Conservation (phyloP, 2,329 filamentous ascomycete genomes). For the Cytospora chrysosperma region DNA sequence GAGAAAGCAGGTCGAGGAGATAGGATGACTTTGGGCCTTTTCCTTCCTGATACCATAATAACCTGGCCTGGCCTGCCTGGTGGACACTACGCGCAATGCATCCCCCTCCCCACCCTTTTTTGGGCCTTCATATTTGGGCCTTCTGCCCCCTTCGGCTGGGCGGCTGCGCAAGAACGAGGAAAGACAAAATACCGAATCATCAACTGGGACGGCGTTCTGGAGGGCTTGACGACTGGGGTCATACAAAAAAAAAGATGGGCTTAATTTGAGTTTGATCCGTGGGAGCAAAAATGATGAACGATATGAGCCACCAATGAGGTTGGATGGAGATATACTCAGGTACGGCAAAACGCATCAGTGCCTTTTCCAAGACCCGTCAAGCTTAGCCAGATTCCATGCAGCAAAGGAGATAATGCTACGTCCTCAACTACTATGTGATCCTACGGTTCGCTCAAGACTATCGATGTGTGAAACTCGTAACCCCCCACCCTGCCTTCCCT, state of each 20-base stretch:
- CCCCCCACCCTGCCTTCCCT: slow-evolving; percentile 1
- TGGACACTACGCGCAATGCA: background rate
- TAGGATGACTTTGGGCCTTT: background rate
- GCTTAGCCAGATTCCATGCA: slow-evolving; percentile 20
- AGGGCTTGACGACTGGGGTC: background rate
- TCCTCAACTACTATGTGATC: background rate
- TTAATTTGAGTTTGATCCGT: background rate
- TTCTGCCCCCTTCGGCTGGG: background rate
- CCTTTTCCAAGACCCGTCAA: slow-evolving; percentile 3
- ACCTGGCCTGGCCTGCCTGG: background rate
- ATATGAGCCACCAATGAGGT: background rate
- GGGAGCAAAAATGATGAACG: background rate
- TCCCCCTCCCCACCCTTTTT: no score
- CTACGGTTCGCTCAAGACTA: background rate
- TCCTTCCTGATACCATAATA: background rate
- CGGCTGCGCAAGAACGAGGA: background rate
- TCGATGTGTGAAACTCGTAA: background rate
- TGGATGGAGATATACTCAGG: slow-evolving; percentile 8
- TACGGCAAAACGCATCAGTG: slow-evolving; percentile 16
- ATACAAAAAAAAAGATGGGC: background rate
- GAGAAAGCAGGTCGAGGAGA: background rate
- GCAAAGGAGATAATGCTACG: background rate
- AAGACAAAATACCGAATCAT: background rate
- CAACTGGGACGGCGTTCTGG: background rate
- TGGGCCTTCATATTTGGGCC: no score